These are phyloP conservation scores for Helianthus tuberosus DNA, from an alignment of 129 eudicot genomes.

Conservation along the genomic window DNA sequence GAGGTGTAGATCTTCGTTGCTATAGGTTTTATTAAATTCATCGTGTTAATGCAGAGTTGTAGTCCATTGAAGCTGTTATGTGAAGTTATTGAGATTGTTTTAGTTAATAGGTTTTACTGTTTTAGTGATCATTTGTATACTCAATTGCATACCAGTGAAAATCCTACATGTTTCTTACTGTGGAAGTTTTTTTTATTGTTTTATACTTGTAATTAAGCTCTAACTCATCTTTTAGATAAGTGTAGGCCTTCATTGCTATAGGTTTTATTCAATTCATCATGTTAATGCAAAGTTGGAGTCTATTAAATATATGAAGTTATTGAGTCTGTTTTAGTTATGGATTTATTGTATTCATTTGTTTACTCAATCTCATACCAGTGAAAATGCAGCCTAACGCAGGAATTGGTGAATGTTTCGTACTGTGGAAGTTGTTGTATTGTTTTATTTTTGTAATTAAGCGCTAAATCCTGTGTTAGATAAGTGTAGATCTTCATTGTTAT, in stretches of 20 bases:
- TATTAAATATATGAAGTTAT: not conserved
- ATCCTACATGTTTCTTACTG: not conserved
- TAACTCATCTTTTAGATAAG: not conserved
- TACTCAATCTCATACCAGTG: not conserved
- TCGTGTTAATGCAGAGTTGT: conserved; percentile 9
- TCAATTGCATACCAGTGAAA: not conserved
- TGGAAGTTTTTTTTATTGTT: not conserved
- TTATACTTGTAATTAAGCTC: too few species aligned
- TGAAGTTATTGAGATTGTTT: conserved; percentile 1
- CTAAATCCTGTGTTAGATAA: conserved; percentile 1
- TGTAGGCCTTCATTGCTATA: not conserved
- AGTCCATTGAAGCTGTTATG: conserved; percentile 1
- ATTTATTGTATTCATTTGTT: not conserved
- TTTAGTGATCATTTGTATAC: not conserved
- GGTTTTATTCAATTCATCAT: not conserved
- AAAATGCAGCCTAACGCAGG: not conserved
- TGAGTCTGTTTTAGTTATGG: not conserved
- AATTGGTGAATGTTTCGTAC: conserved; percentile 2
- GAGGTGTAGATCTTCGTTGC: not conserved
- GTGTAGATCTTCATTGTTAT: not conserved
- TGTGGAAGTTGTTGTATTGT: not conserved
- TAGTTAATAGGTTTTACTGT: conserved; percentile 1
- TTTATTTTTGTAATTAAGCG: not conserved
- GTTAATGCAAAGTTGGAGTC: conserved; percentile 16
- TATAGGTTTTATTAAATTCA: conserved; percentile 7